Conservation (phyloP, 2,329 filamentous ascomycete species). For the Decorospora gaudefroyi region DNA sequence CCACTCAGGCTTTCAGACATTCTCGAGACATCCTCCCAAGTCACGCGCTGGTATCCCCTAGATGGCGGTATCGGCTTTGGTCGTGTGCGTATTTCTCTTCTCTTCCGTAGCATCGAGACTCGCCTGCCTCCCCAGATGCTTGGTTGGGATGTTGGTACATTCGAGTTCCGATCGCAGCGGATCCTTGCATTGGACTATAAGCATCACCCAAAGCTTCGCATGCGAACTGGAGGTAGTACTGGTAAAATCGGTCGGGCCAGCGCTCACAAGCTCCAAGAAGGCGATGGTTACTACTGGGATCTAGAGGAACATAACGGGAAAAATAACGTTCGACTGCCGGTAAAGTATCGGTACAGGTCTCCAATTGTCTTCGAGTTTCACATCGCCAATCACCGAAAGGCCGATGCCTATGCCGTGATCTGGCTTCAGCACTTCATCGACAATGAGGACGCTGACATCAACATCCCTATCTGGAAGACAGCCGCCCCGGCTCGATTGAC, state of each 20-base stretch:
- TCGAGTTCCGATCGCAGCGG: constrained; percentile 77
- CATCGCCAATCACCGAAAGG: constrained; percentile 66
- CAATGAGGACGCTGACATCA: constrained; percentile 74
- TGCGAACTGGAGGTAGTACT: constrained; percentile 83
- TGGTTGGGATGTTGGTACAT: constrained; percentile 94
- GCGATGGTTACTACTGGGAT: constrained; percentile 65
- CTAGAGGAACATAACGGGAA: constrained; percentile 57
- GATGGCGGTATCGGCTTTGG: constrained; percentile 92
- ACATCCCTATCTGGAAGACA: constrained; percentile 90
- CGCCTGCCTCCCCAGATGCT: constrained; percentile 81
- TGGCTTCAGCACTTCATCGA: constrained; percentile 89
- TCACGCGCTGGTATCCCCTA: constrained; percentile 92
- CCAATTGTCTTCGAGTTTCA: constrained; percentile 90
- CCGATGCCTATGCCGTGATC: constrained; percentile 75
- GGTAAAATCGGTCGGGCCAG: constrained; percentile 68
- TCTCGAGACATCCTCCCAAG: constrained; percentile 83
- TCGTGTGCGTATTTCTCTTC: constrained; percentile 80
- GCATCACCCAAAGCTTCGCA: constrained; percentile 67
- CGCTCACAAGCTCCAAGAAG: constrained; percentile 64
- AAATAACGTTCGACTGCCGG: constrained; percentile 72
- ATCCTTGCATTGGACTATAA: constrained; percentile 68
- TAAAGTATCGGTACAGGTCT: constrained; percentile 87
- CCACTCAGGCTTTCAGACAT: constrained; percentile 85
- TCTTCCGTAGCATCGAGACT: constrained; percentile 89
- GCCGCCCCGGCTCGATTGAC: constrained; percentile 74